A percentile compares a stretch with the other conserved stretches of the same genome.
Evolutionary conservation across 2,329 filamentous ascomycete species (phyloP).

Genomic region (Colletotrichum simmondsii): DNA sequence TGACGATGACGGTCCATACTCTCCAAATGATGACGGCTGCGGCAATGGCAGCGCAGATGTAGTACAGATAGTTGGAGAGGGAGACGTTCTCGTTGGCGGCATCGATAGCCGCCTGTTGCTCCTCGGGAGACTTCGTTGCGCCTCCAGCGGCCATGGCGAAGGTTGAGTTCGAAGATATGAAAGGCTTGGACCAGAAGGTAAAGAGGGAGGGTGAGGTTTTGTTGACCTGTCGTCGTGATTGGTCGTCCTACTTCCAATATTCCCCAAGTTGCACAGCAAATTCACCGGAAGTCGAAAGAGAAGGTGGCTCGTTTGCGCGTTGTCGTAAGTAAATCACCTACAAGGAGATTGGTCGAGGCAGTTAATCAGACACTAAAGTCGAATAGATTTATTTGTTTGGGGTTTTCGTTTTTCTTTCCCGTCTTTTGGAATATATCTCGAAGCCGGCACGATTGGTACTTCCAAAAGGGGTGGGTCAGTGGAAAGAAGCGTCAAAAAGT

Average conservation of each 20-base stretch:
- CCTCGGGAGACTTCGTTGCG: conserved; percentile 38
- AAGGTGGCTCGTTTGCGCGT: not conserved
- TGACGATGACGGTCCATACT: conserved; percentile 66
- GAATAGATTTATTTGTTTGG: not conserved
- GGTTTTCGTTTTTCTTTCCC: not conserved
- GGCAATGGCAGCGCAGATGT: conserved; percentile 73
- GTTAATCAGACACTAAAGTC: not conserved
- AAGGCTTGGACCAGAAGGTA: not conserved
- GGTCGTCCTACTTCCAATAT: not conserved
- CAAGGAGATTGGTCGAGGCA: too few species aligned
- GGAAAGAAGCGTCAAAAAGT: conserved; percentile 7
- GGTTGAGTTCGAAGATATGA: not conserved
- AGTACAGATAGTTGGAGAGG: conserved; percentile 69
- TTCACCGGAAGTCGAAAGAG: not conserved
- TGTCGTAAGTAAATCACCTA: not conserved
- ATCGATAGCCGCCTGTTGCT: conserved; percentile 37
- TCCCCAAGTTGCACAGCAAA: conserved; percentile 3
- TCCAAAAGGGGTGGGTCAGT: not conserved
- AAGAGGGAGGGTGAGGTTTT: not conserved
- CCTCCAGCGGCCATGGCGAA: conserved; percentile 26
- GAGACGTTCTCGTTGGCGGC: conserved; percentile 59
- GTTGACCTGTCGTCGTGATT: not conserved
- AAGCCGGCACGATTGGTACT: conserved; percentile 22
- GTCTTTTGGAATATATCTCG: conserved; percentile 17
- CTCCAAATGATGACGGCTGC: conserved; percentile 75